Conservation (phyloP, 805 yeast species). For the Lipomyces kockii region DNA sequence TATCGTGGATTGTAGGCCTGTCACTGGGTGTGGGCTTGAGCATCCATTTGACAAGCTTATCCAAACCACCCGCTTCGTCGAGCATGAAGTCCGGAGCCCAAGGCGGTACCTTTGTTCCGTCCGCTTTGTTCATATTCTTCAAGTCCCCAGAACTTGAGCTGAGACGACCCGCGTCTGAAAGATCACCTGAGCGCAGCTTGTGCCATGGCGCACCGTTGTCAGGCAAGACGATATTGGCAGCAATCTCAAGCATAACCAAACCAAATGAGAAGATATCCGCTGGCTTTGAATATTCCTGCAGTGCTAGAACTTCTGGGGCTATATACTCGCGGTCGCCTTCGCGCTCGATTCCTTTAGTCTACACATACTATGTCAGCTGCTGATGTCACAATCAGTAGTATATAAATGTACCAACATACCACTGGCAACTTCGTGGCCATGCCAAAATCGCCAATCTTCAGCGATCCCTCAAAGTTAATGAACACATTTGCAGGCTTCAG, state of each 20-base stretch:
- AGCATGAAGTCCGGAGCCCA: conserved; percentile 89
- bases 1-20: conserved; percentile 77
- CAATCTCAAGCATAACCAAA: conserved; percentile 88
- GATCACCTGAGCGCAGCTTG: conserved; percentile 89
- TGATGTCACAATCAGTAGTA: not conserved
- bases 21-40: conserved; percentile 77
- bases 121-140: conserved; percentile 38
- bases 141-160: conserved; percentile 61
- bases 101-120: conserved; percentile 52
- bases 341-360: conserved; percentile 65
- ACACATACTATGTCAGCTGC: not conserved
- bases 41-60: conserved; percentile 84
- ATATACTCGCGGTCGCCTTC: conserved; percentile 98
- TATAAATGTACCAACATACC: conserved; percentile 44
- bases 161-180: conserved; percentile 71
- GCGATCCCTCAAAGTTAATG: conserved; percentile 89
- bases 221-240: conserved; percentile 92
- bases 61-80: conserved; percentile 68
- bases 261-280: conserved; percentile 97
- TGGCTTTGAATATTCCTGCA: conserved; percentile 80
- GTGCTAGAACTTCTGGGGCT: conserved; percentile 91
- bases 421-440: conserved; percentile 82
- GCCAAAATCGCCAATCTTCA: conserved; percentile 97
- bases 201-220: conserved; percentile 98
- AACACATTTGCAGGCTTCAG: conserved; percentile 94